These are phyloP conservation scores for Aspergillus sp. DNA, from an alignment of 2,329 filamentous ascomycete species.

Conservation along the genomic window DNA sequence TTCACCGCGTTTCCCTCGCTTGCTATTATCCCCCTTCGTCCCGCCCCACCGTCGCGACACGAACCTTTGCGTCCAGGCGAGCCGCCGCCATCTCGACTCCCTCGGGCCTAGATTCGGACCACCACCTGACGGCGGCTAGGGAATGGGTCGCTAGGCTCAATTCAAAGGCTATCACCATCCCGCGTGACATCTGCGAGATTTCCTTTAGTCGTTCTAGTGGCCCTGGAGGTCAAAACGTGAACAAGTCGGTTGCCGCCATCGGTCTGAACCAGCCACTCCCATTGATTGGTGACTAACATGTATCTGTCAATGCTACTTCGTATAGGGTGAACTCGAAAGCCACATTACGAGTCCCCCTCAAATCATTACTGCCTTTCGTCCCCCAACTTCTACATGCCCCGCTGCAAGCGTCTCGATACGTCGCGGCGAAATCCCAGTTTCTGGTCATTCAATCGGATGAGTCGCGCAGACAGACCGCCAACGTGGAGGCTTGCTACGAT, in stretches of 20 bases:
- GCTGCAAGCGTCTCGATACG: constrained; percentile 57
- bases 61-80: constrained; percentile 32
- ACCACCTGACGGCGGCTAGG: constrained; percentile 50
- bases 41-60: constrained; percentile 13
- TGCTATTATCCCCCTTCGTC: constrained; percentile 13
- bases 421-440: constrained; percentile 53
- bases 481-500: constrained; percentile 60
- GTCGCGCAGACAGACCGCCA: constrained; percentile 62
- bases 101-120: constrained; percentile 20
- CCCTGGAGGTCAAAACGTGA: constrained; percentile 68
- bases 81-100: constrained; percentile 20
- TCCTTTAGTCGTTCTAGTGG: constrained; percentile 66
- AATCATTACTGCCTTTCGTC: constrained; percentile 54
- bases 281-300: constrained; percentile 5
- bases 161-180: constrained; percentile 51
- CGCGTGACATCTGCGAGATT: constrained; percentile 58
- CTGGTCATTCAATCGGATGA: constrained; percentile 66
- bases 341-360: constrained; percentile 59
- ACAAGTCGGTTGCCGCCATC: constrained; percentile 55
- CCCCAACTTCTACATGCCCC: constrained; percentile 56
- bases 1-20: constrained; percentile 9
- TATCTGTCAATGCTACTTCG: not conserved
- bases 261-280: not conserved
- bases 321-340: constrained; percentile 67
- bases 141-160: constrained; percentile 59